Evolutionary conservation across 1,284 basidiomycete species (phyloP).

Genomic region (Austropuccinia psidii): DNA sequence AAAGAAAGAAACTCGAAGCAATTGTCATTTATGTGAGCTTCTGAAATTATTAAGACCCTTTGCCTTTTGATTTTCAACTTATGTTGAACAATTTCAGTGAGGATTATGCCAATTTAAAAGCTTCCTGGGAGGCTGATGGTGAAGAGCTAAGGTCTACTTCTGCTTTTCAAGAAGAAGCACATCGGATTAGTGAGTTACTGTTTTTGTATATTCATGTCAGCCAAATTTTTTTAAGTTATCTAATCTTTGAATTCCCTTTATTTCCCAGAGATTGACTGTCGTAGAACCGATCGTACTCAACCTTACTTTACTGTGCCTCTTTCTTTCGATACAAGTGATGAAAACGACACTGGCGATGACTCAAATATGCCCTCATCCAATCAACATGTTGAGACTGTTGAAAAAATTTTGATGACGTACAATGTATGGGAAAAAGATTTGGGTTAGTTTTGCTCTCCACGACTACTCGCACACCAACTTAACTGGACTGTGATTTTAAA

Average conservation of each 20-base stretch:
- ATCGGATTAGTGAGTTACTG: constrained; percentile 41
- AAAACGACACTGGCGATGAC: constrained; percentile 53
- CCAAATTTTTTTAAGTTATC: background rate
- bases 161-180: constrained; percentile 44
- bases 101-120: constrained; percentile 62
- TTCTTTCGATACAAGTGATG: constrained; percentile 45
- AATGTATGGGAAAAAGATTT: constrained; percentile 75
- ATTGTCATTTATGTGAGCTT: no score
- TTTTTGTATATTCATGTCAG: background rate
- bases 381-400: constrained; percentile 71
- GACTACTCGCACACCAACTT: constrained; percentile 7
- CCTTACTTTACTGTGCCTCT: constrained; percentile 60
- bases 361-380: constrained; percentile 78
- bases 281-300: constrained; percentile 88
- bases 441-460: constrained; percentile 54
- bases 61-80: background rate
- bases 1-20: constrained; percentile 41
- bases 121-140: constrained; percentile 69
- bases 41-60: constrained; percentile 49
- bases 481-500: constrained; percentile 37
- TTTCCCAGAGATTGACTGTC: constrained; percentile 80
- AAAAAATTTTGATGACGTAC: constrained; percentile 78
- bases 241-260: constrained; percentile 11
- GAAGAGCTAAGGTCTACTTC: constrained; percentile 52
- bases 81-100: constrained; percentile 50